Base-by-base conservation (phyloP, 208 protist species). In the Acanthamoeba royreba region DNA sequence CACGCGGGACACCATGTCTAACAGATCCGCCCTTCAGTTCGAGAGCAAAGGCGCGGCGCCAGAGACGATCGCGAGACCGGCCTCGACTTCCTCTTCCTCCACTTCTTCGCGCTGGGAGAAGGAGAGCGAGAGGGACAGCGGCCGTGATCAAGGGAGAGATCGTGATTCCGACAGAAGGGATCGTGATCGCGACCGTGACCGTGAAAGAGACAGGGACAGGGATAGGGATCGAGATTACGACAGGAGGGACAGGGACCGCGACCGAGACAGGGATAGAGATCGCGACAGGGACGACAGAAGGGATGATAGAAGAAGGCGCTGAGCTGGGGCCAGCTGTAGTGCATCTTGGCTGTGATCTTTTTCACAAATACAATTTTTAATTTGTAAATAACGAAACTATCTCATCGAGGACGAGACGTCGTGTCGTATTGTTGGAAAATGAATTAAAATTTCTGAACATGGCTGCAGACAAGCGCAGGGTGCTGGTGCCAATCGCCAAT, bases 401-500 rank as follows among this genome's bases (percentile, higher is more conserved):
- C n/a, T n/a, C n/a, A n/a, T n/a, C n/a, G n/a, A n/a, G n/a, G n/a
- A n/a, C n/a, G n/a, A n/a, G n/a, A n/a, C n/a, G n/a, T n/a, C n/a
- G n/a, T n/a, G n/a, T n/a, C n/a, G n/a, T n/a, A n/a, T n/a, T n/a
- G n/a, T n/a, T n/a, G n/a, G n/a, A n/a, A n/a, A n/a, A n/a, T n/a
- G n/a, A n/a, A n/a, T n/a, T n/a, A n/a, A n/a, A n/a, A n/a, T n/a
- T n/a, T n/a, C n/a, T n/a, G n/a, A n/a, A n/a, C 53, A 61, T n/a
- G 53, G n/a, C n/a, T 61, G n/a, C 22, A 28, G 53, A 19, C 53
- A 61, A 28, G 53, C 19, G n/a, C 19, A 88, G 45, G 52, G 81
- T 88, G 28, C 81, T 88, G 33, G 94, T 96, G 15, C 88, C 93
- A 15, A 93, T 96, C n/a, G 95, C 95, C 22, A 47, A 95, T 91